Conservation (phyloP, 164 flowering plant genomes). For the Cinnamomum chago region DNA sequence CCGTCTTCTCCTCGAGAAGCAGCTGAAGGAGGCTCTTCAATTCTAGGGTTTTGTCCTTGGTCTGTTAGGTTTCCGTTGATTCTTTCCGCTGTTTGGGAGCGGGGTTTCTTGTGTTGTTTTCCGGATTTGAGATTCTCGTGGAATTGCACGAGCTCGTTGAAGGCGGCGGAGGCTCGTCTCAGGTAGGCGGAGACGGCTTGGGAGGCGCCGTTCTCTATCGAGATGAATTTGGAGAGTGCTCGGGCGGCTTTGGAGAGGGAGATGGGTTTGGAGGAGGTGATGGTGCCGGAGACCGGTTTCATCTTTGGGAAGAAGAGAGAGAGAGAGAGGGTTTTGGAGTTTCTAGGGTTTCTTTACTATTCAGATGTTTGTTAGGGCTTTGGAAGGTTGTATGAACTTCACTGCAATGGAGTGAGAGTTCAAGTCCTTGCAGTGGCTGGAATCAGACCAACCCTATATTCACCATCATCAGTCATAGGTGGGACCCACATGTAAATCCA, state of each 20-base stretch:
- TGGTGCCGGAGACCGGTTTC: conserved; percentile 20
- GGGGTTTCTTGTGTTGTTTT: not conserved
- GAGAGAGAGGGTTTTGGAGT: not conserved
- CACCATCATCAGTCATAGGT: not conserved
- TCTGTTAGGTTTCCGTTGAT: not conserved
- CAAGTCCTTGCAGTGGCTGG: too few relatives aligned
- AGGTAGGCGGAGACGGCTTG: conserved; percentile 22
- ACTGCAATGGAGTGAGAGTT: too few relatives aligned
- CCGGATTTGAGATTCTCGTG: conserved; percentile 17
- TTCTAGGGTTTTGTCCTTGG: not conserved
- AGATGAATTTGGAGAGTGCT: conserved; percentile 18
- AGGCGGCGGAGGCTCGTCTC: conserved; percentile 20
- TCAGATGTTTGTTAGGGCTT: not conserved
- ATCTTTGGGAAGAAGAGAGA: conserved; percentile 1
- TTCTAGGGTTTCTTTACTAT: not conserved
- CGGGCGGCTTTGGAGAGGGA: conserved; percentile 27
- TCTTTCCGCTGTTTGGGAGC: not conserved
- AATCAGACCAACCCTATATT: too few relatives aligned
- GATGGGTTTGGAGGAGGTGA: conserved; percentile 25
- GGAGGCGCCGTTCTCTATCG: conserved; percentile 21
- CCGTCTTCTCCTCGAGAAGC: not conserved
- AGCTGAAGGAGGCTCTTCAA: not conserved
- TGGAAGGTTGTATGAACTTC: too few relatives aligned
- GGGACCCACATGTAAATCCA: too few relatives aligned
- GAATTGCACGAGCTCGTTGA: conserved; percentile 26